phyloP scores from a whole-genome alignment of 306 rosid genomes.

The Abrus precatorius region DNA sequence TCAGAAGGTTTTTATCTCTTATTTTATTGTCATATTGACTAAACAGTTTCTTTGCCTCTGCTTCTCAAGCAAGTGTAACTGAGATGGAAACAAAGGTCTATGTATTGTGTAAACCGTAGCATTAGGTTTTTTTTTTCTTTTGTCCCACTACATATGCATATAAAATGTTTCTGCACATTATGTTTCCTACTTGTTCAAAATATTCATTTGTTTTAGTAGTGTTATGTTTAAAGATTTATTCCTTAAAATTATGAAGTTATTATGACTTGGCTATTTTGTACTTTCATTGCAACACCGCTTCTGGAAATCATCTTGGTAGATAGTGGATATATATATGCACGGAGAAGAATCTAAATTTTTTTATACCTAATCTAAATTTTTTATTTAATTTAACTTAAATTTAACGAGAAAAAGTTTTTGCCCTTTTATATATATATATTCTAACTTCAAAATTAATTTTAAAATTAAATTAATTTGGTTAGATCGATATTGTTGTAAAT shows the following conservation, averaged over 20 bases:
- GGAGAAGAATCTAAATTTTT: too few species aligned
- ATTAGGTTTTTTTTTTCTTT: conserved; percentile 17
- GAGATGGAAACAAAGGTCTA: conserved; percentile 51
- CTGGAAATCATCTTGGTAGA: neutral
- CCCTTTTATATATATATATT: too few species aligned
- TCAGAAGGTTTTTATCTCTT: conserved; percentile 1
- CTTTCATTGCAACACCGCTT: neutral
- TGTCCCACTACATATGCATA: conserved; percentile 44
- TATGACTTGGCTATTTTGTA: neutral
- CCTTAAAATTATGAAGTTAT: neutral
- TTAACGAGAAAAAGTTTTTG: too few species aligned
- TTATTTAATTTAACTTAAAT: too few species aligned
- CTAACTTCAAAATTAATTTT: too few species aligned
- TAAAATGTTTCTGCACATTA: conserved; percentile 39
- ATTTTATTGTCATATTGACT: conserved; percentile 36
- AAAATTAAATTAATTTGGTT: too few species aligned
- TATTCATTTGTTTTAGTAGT: conserved; percentile 35
- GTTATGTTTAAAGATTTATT: neutral
- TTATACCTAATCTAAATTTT: too few species aligned
- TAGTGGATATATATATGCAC: too few species aligned
- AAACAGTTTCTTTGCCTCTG: conserved; percentile 47
- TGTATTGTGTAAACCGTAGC: conserved; percentile 52
- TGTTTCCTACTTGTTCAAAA: conserved; percentile 21
- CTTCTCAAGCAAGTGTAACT: conserved; percentile 48
- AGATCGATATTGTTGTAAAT: too few species aligned